Evolutionary conservation across 805 yeast species (phyloP).

Genomic region (Saturnispora dispora): DNA sequence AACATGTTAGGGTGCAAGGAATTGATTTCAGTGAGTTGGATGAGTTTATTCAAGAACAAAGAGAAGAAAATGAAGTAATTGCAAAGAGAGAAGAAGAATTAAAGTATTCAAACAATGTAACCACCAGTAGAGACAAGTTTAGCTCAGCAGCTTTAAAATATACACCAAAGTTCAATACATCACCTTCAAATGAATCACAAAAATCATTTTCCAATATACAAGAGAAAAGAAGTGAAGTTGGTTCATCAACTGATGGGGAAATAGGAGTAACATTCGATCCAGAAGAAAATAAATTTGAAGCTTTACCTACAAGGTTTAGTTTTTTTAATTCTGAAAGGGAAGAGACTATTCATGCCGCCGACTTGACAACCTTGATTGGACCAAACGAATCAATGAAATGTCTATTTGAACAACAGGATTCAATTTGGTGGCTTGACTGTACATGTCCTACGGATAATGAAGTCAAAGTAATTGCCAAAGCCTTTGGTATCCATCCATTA

Average conservation of each 20-base stretch:
- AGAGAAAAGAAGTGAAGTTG: background rate
- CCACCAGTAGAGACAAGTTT: conserved; percentile 31
- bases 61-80: conserved; percentile 37
- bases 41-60: conserved; percentile 59
- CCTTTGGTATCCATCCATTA: conserved; percentile 95
- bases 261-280: conserved; percentile 14
- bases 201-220: background rate
- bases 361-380: conserved; percentile 65
- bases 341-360: conserved; percentile 85
- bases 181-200: conserved; percentile 5
- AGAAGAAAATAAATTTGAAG: conserved; percentile 10
- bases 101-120: conserved; percentile 15
- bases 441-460: conserved; percentile 90
- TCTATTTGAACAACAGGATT: conserved; percentile 61
- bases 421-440: conserved; percentile 96
- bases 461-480: conserved; percentile 84
- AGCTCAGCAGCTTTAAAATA: conserved; percentile 52
- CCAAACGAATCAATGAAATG: conserved; percentile 57
- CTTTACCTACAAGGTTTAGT: conserved; percentile 65
- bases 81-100: conserved; percentile 28
- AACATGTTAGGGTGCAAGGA: conserved; percentile 53
- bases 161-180: conserved; percentile 35
- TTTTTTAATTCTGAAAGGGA: conserved; percentile 76
- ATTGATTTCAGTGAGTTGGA: conserved; percentile 89
- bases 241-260: background rate